These are phyloP conservation scores for Pyrenophora tritici-repentis DNA, from an alignment of 2,329 filamentous ascomycete genomes.

Conservation along the genomic window DNA sequence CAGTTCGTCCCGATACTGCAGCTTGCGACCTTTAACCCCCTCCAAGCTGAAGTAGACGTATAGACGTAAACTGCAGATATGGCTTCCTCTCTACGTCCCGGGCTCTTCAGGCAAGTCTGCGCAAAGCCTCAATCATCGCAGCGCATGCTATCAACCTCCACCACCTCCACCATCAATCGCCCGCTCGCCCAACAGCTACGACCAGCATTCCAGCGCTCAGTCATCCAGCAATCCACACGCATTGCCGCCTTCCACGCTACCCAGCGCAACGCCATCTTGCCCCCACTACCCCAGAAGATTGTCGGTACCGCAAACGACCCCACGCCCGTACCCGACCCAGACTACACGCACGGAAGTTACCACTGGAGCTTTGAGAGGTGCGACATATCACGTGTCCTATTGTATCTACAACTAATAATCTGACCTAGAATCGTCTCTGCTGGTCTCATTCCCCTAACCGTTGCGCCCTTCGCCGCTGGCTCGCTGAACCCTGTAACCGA, in stretches of 20 bases:
- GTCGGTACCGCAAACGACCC: slow-evolving; percentile 86
- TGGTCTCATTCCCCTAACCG: slow-evolving; percentile 80
- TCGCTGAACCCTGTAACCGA: slow-evolving; percentile 89
- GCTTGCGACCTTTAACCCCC: slow-evolving; percentile 7
- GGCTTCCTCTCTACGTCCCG: slow-evolving; percentile 59
- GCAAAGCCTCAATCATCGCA: slow-evolving; percentile 46
- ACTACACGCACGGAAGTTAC: slow-evolving; percentile 87
- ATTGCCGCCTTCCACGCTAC: slow-evolving; percentile 87
- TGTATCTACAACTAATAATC: background rate
- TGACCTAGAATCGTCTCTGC: slow-evolving; percentile 66
- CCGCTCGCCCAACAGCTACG: slow-evolving; percentile 45
- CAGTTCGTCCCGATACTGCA: slow-evolving; percentile 12
- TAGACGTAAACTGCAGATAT: slow-evolving; percentile 47
- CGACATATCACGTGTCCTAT: background rate
- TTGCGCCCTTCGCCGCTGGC: slow-evolving; percentile 90
- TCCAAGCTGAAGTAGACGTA: background rate
- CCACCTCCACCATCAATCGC: slow-evolving; percentile 44
- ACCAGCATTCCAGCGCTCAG: slow-evolving; percentile 49
- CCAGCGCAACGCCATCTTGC: slow-evolving; percentile 74
- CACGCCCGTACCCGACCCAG: slow-evolving; percentile 71
- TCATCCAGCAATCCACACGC: slow-evolving; percentile 52
- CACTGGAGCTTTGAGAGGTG: slow-evolving; percentile 95
- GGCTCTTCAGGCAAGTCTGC: slow-evolving; percentile 55
- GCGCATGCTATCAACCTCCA: slow-evolving; percentile 51
- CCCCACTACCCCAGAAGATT: slow-evolving; percentile 84